phyloP scores from a whole-genome alignment of 2,329 filamentous ascomycete species.

The Xylaria sp. region DNA sequence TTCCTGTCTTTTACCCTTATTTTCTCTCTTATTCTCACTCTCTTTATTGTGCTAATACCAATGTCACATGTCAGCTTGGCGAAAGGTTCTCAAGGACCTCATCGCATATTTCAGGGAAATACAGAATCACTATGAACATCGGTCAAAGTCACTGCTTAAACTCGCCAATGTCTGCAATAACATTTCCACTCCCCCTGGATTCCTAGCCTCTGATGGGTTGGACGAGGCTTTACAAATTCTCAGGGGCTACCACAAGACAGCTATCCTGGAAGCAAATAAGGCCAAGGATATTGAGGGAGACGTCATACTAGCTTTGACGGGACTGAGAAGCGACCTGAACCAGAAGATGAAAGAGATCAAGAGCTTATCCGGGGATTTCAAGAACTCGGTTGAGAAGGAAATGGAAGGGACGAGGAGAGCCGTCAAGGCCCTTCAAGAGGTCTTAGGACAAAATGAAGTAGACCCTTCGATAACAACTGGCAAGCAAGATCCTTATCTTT shows the following conservation, averaged over 20 bases:
- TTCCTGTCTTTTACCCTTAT: background rate
- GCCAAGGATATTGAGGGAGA: conserved; percentile 91
- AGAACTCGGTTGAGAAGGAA: conserved; percentile 95
- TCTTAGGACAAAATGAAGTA: conserved; percentile 79
- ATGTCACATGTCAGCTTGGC: conserved; percentile 73
- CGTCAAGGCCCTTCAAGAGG: conserved; percentile 83
- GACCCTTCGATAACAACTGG: conserved; percentile 80
- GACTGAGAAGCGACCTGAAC: conserved; percentile 85
- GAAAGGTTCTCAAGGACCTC: conserved; percentile 92
- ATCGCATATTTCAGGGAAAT: conserved; percentile 95
- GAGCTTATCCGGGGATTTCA: conserved; percentile 91
- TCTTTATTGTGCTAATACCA: conserved; percentile 13
- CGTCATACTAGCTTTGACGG: conserved; percentile 86
- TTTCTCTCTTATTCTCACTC: background rate
- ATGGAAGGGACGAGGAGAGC: conserved; percentile 85
- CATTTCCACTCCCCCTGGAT: conserved; percentile 76
- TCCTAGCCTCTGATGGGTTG: conserved; percentile 84
- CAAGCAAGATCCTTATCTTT: conserved; percentile 91
- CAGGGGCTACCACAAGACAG: conserved; percentile 82
- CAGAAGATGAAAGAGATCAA: conserved; percentile 99
- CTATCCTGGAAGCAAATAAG: conserved; percentile 84
- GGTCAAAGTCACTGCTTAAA: conserved; percentile 83
- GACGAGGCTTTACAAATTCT: conserved; percentile 86
- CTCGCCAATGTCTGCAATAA: conserved; percentile 87
- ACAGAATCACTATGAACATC: conserved; percentile 86